These are phyloP conservation scores for Lepidium aucheri DNA, from an alignment of 345 rosid genomes.

Conservation along the genomic window DNA sequence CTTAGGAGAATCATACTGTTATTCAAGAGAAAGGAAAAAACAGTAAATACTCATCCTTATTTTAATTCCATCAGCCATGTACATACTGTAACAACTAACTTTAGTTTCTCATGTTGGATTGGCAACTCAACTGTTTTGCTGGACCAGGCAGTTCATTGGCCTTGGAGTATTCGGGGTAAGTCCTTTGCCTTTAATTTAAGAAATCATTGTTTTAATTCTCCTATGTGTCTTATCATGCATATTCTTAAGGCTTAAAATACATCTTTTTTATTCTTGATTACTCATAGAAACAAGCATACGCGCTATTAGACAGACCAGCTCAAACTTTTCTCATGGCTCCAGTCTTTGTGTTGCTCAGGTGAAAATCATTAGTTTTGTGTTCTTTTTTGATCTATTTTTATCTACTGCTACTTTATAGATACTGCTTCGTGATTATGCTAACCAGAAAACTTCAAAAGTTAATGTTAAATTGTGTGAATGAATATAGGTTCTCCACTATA, in stretches of 20 bases:
- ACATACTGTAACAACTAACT: neutral
- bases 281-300: conserved; percentile 75
- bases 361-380: neutral
- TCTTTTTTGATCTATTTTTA: neutral
- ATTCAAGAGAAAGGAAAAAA: too few relatives aligned
- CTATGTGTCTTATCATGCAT: too few relatives aligned
- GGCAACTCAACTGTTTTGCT: conserved; percentile 60
- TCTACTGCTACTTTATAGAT: neutral
- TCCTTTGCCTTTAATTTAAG: neutral
- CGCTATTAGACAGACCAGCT: conserved; percentile 60
- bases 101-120: conserved; percentile 49
- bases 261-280: neutral
- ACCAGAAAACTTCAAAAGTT: neutral
- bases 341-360: conserved; percentile 85
- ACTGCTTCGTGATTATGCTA: too few relatives aligned
- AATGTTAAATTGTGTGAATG: neutral
- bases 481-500: conserved; percentile 51
- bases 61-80: neutral
- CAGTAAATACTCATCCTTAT: too few relatives aligned
- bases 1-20: neutral
- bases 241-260: neutral
- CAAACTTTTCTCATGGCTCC: conserved; percentile 89
- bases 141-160: conserved; percentile 77
- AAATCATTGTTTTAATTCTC: neutral
- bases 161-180: conserved; percentile 85